Conservation (phyloP, 2,329 filamentous ascomycete genomes). For the Monilinia vaccinii-corymbosi region DNA sequence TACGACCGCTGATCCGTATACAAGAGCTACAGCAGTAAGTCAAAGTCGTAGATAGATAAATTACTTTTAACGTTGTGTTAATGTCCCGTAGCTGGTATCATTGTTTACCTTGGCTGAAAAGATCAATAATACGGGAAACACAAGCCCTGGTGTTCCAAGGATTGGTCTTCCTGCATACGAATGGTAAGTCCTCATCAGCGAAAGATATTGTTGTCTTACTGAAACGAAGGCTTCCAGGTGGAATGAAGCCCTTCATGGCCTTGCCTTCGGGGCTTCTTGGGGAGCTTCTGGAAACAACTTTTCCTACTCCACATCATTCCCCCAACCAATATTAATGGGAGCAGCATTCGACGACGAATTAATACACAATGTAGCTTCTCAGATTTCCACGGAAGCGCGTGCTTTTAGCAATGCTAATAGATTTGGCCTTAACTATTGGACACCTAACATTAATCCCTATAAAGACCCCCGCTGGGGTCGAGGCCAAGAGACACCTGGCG, state of each 20-base stretch:
- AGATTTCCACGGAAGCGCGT: conserved; percentile 51
- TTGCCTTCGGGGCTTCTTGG: conserved; percentile 47
- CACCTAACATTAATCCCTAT: conserved; percentile 59
- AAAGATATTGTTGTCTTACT: neutral
- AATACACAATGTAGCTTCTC: conserved; percentile 45
- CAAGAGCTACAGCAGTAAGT: conserved; percentile 17
- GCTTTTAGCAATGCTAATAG: conserved; percentile 54
- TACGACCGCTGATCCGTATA: conserved; percentile 9
- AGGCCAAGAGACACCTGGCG: conserved; percentile 51
- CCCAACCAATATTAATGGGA: conserved; percentile 52
- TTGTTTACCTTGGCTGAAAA: conserved; percentile 15
- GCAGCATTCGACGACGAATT: conserved; percentile 56
- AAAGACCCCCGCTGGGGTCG: conserved; percentile 55
- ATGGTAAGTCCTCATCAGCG: conserved; percentile 31
- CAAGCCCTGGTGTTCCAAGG: conserved; percentile 14
- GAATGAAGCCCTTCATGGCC: conserved; percentile 54
- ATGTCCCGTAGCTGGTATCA: conserved; percentile 5
- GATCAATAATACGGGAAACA: conserved; percentile 12
- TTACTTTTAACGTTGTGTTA: neutral
- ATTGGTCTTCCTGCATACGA: conserved; percentile 37
- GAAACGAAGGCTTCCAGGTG: conserved; percentile 30
- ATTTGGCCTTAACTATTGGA: conserved; percentile 51
- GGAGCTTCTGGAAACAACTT: conserved; percentile 40
- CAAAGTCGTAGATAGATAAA: neutral
- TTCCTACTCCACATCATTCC: conserved; percentile 55